Conservation (phyloP, 768 basidiomycete species). For the Candolleomyces efflorescens region DNA sequence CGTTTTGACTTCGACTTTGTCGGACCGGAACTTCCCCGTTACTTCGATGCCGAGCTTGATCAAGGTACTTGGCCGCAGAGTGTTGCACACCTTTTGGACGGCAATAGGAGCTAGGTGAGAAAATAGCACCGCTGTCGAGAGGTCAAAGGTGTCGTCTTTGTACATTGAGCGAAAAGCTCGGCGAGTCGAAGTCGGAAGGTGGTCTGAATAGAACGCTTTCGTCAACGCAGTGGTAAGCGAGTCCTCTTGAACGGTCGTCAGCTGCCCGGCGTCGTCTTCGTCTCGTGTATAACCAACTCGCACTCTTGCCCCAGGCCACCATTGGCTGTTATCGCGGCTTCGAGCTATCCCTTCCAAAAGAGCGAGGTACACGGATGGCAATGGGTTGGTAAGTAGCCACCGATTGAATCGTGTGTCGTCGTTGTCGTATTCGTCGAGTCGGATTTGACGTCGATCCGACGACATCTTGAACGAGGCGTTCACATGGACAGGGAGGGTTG, state of each 20-base stretch:
- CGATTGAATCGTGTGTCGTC: slow-evolving; percentile 35
- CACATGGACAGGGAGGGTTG: slow-evolving; percentile 41
- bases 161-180: background rate
- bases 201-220: background rate
- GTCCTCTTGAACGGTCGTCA: slow-evolving; percentile 6
- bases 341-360: slow-evolving; percentile 27
- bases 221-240: slow-evolving; percentile 7
- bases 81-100: background rate
- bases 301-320: slow-evolving; percentile 30
- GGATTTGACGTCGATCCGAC: slow-evolving; percentile 40
- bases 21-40: background rate
- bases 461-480: slow-evolving; percentile 44
- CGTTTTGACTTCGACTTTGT: background rate
- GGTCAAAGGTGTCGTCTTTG: background rate
- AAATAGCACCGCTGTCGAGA: background rate
- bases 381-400: slow-evolving; percentile 33
- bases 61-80: background rate
- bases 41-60: background rate
- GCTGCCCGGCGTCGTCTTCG: slow-evolving; percentile 10
- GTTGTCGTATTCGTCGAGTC: slow-evolving; percentile 32
- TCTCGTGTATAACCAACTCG: background rate
- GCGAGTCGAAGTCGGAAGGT: background rate
- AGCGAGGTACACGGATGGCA: slow-evolving; percentile 35
- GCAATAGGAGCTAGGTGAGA: background rate
- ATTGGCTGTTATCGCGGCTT: slow-evolving; percentile 17